These are phyloP conservation scores for Xerophyta viscosa DNA, from an alignment of 106 monocot genomes.

Conservation along the genomic window DNA sequence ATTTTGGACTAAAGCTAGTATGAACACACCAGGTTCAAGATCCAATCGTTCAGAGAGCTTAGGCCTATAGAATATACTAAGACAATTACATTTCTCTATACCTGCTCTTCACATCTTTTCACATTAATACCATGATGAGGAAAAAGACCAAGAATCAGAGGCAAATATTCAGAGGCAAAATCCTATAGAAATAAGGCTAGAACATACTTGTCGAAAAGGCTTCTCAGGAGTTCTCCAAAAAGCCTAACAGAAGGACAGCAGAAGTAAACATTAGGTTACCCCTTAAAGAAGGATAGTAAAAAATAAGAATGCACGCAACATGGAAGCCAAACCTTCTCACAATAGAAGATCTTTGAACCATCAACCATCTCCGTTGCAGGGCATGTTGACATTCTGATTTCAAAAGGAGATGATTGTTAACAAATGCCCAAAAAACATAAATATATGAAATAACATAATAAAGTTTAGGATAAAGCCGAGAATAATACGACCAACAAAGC, in stretches of 20 bases:
- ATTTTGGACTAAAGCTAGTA: no score
- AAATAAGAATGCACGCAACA: not conserved
- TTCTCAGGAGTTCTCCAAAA: constrained; percentile 95
- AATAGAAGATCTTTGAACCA: constrained; percentile 86
- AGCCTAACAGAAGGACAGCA: constrained; percentile 40
- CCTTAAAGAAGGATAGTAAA: not conserved
- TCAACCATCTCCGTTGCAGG: constrained; percentile 91
- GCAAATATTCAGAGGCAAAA: no score
- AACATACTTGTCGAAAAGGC: constrained; percentile 91
- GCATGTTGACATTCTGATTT: constrained; percentile 70
- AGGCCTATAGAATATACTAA: no score
- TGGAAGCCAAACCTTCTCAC: constrained; percentile 62
- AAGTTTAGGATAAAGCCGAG: no score
- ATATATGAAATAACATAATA: no score
- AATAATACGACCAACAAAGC: no score
- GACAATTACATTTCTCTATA: no score
- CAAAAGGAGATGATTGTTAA: not conserved
- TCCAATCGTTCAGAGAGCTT: no score
- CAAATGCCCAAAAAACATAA: not conserved
- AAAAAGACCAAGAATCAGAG: no score
- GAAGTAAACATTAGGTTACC: not conserved
- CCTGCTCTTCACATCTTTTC: no score
- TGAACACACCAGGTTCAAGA: no score
- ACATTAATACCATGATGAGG: no score
- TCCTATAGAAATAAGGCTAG: not conserved